Conservation (phyloP, 352 stramenopile genomes). For the Phytophthora chlamydospora region DNA sequence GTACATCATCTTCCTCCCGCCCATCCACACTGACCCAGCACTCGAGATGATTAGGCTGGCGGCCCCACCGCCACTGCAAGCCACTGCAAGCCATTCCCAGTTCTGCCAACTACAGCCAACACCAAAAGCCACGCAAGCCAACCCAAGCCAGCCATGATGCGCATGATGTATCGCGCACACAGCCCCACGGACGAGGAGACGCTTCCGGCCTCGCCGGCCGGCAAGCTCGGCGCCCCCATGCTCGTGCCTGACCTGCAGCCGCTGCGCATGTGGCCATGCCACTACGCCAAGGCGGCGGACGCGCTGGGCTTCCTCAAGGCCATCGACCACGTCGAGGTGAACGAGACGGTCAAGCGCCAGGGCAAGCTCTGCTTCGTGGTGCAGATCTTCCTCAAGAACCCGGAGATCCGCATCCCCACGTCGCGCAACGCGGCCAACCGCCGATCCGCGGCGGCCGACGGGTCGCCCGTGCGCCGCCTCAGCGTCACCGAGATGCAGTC, state of each 20-base stretch:
- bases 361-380: constrained; percentile 44
- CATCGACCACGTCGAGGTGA: constrained; percentile 48
- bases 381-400: constrained; percentile 52
- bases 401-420: constrained; percentile 52
- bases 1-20: constrained; percentile 1
- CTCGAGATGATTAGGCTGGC: constrained; percentile 12
- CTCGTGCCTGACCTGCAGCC: constrained; percentile 43
- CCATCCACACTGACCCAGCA: constrained; percentile 1
- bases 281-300: constrained; percentile 48
- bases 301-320: constrained; percentile 44
- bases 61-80: background rate
- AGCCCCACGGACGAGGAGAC: constrained; percentile 14
- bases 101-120: constrained; percentile 10
- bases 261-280: constrained; percentile 48
- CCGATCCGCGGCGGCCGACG: constrained; percentile 29
- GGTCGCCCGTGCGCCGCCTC: constrained; percentile 5
- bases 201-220: constrained; percentile 19
- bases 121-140: background rate
- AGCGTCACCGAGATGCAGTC: constrained; percentile 16
- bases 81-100: constrained; percentile 22
- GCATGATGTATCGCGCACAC: constrained; percentile 23
- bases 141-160: constrained; percentile 17
- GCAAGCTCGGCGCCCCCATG: constrained; percentile 24
- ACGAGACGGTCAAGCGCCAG: constrained; percentile 38
- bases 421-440: constrained; percentile 31